phyloP scores from a whole-genome alignment of 805 yeast species.

The Ogataea polymorpha region DNA sequence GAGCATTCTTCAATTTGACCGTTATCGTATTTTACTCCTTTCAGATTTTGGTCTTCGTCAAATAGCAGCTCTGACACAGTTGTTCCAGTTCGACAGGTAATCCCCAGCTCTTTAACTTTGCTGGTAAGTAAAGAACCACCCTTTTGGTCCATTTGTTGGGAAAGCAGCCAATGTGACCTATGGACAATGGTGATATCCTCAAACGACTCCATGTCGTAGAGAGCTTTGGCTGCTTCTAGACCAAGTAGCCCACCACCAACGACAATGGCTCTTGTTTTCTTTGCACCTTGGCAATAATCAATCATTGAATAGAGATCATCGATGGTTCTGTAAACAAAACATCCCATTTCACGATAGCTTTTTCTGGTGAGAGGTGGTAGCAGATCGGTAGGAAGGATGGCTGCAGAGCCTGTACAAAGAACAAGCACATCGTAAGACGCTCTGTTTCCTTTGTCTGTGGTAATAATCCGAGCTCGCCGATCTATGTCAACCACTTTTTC shows the following conservation, averaged over 20 bases:
- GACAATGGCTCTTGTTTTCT: slow-evolving; percentile 28
- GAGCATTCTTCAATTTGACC: slow-evolving; percentile 33
- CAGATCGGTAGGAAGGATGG: slow-evolving; percentile 28
- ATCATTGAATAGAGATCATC: slow-evolving; percentile 34
- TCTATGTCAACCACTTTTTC: slow-evolving; percentile 22
- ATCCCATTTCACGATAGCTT: slow-evolving; percentile 28
- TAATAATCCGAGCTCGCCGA: slow-evolving; percentile 12
- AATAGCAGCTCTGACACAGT: slow-evolving; percentile 46
- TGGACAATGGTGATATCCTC: slow-evolving; percentile 33
- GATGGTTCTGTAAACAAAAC: slow-evolving; percentile 35
- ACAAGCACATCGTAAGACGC: slow-evolving; percentile 29
- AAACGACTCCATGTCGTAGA: slow-evolving; percentile 30
- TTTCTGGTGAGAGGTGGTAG: slow-evolving; percentile 19
- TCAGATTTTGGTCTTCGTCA: slow-evolving; percentile 22
- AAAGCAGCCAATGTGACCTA: slow-evolving; percentile 33
- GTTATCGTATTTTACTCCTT: slow-evolving; percentile 27
- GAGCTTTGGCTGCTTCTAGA: slow-evolving; percentile 37
- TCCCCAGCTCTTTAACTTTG: slow-evolving; percentile 50
- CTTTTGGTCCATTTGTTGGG: slow-evolving; percentile 36
- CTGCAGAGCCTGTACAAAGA: slow-evolving; percentile 34
- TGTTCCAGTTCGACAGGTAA: slow-evolving; percentile 50
- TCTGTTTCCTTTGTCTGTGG: slow-evolving; percentile 16
- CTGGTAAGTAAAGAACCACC: slow-evolving; percentile 37
- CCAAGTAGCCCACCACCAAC: slow-evolving; percentile 37
- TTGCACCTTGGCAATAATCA: slow-evolving; percentile 18